Evolutionary conservation across 23 red algal species (phyloP), one percentile per base, ranked within the genome.

Genomic region (Gracilaria gracilis): DNA sequence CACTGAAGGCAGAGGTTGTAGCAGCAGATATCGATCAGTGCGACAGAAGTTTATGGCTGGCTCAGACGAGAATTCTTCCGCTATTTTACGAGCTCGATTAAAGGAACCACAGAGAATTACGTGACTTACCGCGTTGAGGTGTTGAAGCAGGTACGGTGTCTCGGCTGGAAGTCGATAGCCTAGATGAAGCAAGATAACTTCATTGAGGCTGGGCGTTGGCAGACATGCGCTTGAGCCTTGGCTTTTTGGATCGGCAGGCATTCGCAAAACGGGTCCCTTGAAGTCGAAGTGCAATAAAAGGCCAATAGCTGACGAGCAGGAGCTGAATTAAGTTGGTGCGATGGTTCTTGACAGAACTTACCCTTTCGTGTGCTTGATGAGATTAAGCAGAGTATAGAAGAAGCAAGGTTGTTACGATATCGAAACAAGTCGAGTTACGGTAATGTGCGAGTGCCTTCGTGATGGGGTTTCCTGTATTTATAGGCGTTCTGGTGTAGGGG

Each of bases 91-190:
- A 24, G 85, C 85, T 19, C 85, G 85, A n/a, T 38, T 20, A 28
- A 48, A 21, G 17, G 85, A 79, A 5, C 85, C 85, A 35, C 85
- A 89, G 28, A 89, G 49, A 13, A 89, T 48, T 9, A 89, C 85
- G 33, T 36, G 53, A 71, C 29, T 50, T 8, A 78, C 55, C 25
- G 50, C 24, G 32, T 39, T 28, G 4, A 78, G 31, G 19, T 79
- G 29, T 54, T 81, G 16, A 24, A 9, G 12, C 35, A 81, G 13
- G 12, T 23, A 46, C 9, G n/a, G 20, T 4, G 17, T 19, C 3
- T 81, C 76, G 16, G 28, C n/a, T 2, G 85, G 85, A 4, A 89
- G 74, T 5, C 61, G 67, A 54, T 79, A 89, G 34, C 85, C 85
- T 12, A 89, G 32, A 36, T 89, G 85, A 48, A 79, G 75, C 54